Percentiles rank a stretch among this genome's conserved stretches.
Evolutionary conservation across 495 filamentous ascomycete genomes (phyloP).

Genomic region (Penicillium pulvis): DNA sequence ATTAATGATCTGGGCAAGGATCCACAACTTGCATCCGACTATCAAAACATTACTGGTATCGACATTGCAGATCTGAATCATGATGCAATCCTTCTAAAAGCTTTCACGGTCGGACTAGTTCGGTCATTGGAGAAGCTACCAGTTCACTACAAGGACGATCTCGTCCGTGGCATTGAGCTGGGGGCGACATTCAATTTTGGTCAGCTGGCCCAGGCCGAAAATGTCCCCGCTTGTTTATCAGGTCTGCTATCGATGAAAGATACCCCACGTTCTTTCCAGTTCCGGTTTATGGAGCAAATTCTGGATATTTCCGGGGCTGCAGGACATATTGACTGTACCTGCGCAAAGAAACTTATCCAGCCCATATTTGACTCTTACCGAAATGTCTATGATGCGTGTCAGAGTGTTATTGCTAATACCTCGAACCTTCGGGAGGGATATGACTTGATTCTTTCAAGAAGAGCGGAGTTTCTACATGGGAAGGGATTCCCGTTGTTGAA

Average conservation of each 20-base stretch:
- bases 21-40: conserved; percentile 29
- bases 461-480: conserved; percentile 20
- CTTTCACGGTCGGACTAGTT: conserved; percentile 30
- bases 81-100: conserved; percentile 37
- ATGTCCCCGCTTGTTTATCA: conserved; percentile 30
- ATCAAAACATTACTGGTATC: conserved; percentile 26
- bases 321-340: conserved; percentile 40
- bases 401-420: conserved; percentile 23
- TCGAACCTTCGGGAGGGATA: conserved; percentile 33
- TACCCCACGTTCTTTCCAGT: conserved; percentile 29
- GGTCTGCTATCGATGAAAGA: conserved; percentile 27
- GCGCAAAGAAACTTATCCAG: conserved; percentile 37
- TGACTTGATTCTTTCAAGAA: conserved; percentile 32
- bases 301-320: conserved; percentile 41
- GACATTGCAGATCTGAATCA: conserved; percentile 34
- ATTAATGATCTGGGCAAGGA: conserved; percentile 47
- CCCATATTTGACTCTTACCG: conserved; percentile 35
- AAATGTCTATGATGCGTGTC: conserved; percentile 31
- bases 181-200: conserved; percentile 50
- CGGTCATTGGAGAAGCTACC: conserved; percentile 27
- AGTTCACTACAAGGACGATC: conserved; percentile 21
- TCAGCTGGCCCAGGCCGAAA: conserved; percentile 44
- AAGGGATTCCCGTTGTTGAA: conserved; percentile 30
- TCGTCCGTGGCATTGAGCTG: conserved; percentile 45
- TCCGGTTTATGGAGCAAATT: conserved; percentile 41